Conservation (phyloP, 129 eudicot species). For the Lactuca sativa region DNA sequence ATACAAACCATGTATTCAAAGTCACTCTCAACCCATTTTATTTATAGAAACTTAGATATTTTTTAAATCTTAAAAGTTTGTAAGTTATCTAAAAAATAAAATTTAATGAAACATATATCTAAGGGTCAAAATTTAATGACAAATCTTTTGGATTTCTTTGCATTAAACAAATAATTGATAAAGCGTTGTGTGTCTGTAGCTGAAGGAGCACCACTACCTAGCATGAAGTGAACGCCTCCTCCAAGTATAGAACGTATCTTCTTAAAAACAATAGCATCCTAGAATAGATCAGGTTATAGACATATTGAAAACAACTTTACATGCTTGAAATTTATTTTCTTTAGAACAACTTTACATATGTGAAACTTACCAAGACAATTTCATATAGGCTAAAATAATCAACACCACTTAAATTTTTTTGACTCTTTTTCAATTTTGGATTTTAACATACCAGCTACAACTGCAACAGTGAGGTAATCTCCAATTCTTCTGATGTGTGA, state of each 20-base stretch:
- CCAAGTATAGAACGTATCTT: constrained; percentile 77
- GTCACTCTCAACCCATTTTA: no score
- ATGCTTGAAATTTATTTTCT: neutral
- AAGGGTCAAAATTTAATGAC: no score
- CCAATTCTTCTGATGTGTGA: constrained; percentile 57
- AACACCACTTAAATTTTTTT: neutral
- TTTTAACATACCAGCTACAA: constrained; percentile 76
- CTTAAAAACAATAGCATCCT: constrained; percentile 73
- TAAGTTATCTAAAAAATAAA: no score
- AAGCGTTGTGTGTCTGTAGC: constrained; percentile 88
- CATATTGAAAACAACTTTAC: no score
- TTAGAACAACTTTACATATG: neutral
- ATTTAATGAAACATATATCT: no score
- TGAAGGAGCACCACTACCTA: constrained; percentile 97
- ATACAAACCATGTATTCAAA: no score
- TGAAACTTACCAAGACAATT: constrained; percentile 1
- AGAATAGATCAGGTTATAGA: constrained; percentile 22
- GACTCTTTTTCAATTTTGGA: neutral
- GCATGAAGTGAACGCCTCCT: constrained; percentile 84
- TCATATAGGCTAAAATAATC: neutral
- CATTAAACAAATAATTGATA: constrained; percentile 56
- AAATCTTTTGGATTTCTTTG: no score
- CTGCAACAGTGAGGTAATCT: constrained; percentile 70
- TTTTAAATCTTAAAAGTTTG: no score
- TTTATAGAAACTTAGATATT: no score